Evolutionary conservation across 305 asterid genomes (phyloP), one percentile per base, ranked within the genome.

Genomic region (Andrographis paniculata): DNA sequence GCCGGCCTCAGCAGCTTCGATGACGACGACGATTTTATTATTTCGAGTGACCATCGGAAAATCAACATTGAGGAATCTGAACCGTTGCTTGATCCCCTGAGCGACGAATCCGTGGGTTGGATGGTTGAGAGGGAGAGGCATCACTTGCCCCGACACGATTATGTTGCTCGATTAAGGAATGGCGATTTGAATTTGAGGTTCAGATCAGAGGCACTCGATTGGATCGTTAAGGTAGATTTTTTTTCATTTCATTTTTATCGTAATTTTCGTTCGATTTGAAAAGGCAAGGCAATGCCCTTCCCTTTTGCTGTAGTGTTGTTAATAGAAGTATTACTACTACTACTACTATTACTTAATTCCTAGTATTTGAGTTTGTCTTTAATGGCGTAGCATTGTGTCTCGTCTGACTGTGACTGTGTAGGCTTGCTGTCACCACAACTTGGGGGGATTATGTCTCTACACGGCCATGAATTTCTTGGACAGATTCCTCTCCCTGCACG

Each of bases 381-480:
- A 11, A 4, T 21, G 42, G 4, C 14, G 16, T 14, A 15, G 17
- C 56, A 48, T 38, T 55, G 13, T 6, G 10, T 33, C 4, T 33
- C 4, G 13, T 33, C 13, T 33, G 9, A 4, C 39, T 6, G 2
- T 33, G 9, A 0, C 23, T 50, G 67, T 37, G 33, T 85, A 83
- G 96, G 87, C 85, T 67, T 73, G 75, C 43, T 54, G 67, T 47
- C 74, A 67, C 60, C 66, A 68, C 68, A 61, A 62, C 2, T 87
- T 80, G 63, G 77, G 83, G 52, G 85, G 71, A 58, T 33, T 67
- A 53, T 66, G 83, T 50, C 48, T 83, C 42, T 78, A 61, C 55
- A 40, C 80, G 44, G 70, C 96, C 1, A 54, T 80, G 61, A 74
- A 58, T 62, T 87, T 78, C 65, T 66, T 80, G 9, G 96, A 87